Conservation (phyloP, 495 filamentous ascomycete species). For the Penicillium argentinense region DNA sequence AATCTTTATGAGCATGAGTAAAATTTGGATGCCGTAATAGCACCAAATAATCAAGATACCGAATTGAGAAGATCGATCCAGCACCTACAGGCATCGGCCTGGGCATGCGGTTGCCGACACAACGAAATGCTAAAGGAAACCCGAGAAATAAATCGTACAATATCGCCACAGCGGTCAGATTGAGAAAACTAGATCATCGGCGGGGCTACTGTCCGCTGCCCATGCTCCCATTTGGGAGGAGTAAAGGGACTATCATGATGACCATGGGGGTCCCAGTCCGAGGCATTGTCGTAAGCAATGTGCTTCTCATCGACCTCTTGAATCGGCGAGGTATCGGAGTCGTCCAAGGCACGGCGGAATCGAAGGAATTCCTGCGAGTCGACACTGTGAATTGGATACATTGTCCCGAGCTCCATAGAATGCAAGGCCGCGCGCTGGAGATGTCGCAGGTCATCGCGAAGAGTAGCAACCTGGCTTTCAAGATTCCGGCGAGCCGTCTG, state of each 20-base stretch:
- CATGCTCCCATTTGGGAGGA: slow-evolving; percentile 23
- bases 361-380: slow-evolving; percentile 40
- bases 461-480: slow-evolving; percentile 50
- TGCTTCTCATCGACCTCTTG: slow-evolving; percentile 11
- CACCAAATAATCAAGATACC: too few species aligned
- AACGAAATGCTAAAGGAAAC: too few species aligned
- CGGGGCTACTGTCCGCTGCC: slow-evolving; percentile 14
- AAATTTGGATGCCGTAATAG: too few species aligned
- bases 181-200: slow-evolving; percentile 24
- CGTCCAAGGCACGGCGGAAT: slow-evolving; percentile 25
- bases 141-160: too few species aligned
- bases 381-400: slow-evolving; percentile 37
- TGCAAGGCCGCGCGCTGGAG: slow-evolving; percentile 35
- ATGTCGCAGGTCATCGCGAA: slow-evolving; percentile 52
- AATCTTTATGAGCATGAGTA: too few species aligned
- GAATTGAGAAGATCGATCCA: too few species aligned
- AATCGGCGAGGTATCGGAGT: slow-evolving; percentile 17
- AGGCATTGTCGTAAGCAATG: slow-evolving; percentile 14
- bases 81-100: too few species aligned
- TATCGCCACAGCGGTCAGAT: too few species aligned
- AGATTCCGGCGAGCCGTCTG: slow-evolving; percentile 54
- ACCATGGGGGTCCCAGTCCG: slow-evolving; percentile 20
- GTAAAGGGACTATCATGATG: slow-evolving; percentile 21
- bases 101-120: too few species aligned
- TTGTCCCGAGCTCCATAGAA: slow-evolving; percentile 33